A percentile compares a stretch with the other conserved stretches of the same genome.
phyloP scores from a whole-genome alignment of 768 basidiomycete species.

The Wakefieldia striispora region DNA sequence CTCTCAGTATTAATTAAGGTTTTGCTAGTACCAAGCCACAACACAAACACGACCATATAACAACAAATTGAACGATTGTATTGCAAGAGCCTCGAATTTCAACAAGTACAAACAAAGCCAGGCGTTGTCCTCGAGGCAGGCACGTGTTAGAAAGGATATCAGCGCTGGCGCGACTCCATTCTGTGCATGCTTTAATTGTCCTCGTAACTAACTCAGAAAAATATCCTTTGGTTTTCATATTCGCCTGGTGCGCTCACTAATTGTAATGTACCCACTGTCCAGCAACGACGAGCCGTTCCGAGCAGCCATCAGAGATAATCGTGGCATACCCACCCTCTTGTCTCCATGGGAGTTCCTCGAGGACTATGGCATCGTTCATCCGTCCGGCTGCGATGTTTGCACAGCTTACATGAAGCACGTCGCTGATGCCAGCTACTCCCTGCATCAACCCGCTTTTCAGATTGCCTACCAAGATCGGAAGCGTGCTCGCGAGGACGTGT shows the following conservation, averaged over 20 bases:
- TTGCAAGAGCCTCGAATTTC: constrained; percentile 4
- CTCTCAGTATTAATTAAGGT: too few relatives aligned
- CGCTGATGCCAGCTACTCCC: constrained; percentile 38
- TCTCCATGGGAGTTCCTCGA: constrained; percentile 41
- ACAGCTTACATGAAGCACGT: constrained; percentile 40
- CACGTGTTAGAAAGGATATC: constrained; percentile 33
- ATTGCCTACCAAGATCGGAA: constrained; percentile 40
- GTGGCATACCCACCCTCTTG: constrained; percentile 32
- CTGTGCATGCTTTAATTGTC: constrained; percentile 6
- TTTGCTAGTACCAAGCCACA: constrained; percentile 30
- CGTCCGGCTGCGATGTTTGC: constrained; percentile 38
- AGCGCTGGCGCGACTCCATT: constrained; percentile 13
- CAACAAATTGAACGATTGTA: neutral
- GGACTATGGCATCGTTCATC: constrained; percentile 40
- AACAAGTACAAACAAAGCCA: constrained; percentile 31
- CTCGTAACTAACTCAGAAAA: constrained; percentile 11
- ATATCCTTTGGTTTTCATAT: constrained; percentile 13
- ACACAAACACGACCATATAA: constrained; percentile 13
- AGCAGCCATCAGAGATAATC: constrained; percentile 26
- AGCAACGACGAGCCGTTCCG: constrained; percentile 33
- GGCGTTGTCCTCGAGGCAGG: constrained; percentile 25
- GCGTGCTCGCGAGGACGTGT: constrained; percentile 37
- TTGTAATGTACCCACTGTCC: constrained; percentile 33
- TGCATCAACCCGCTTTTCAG: constrained; percentile 38
- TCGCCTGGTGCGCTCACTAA: neutral